A percentile compares a stretch with the other conserved stretches of the same genome.
phyloP scores from a whole-genome alignment of 148 eudicot species.

The Amaranthus palmeri region DNA sequence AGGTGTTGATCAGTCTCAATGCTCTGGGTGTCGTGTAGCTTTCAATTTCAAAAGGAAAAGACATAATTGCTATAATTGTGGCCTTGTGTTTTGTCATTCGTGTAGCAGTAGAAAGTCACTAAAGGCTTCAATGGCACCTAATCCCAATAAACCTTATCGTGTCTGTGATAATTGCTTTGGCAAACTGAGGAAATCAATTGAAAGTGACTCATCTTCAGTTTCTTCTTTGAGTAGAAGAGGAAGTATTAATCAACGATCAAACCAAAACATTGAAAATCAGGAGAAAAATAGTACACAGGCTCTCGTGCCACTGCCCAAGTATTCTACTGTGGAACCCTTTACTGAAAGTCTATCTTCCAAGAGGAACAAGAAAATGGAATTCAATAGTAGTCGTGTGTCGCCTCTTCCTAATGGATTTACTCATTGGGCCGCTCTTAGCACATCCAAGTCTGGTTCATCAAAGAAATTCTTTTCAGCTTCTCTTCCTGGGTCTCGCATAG shows the following conservation, averaged over 20 bases:
- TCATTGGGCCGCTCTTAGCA: conserved; percentile 34
- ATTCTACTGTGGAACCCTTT: conserved; percentile 42
- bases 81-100: conserved; percentile 60
- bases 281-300: conserved; percentile 27
- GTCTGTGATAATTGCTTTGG: conserved; percentile 66
- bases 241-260: conserved; percentile 29
- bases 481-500: conserved; percentile 47
- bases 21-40: conserved; percentile 59
- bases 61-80: conserved; percentile 76
- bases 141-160: conserved; percentile 56
- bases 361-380: conserved; percentile 41
- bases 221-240: conserved; percentile 42
- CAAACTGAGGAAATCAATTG: conserved; percentile 45
- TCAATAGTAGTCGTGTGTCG: conserved; percentile 38
- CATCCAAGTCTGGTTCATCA: conserved; percentile 34
- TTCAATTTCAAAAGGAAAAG: conserved; percentile 66
- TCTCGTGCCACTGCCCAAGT: conserved; percentile 30
- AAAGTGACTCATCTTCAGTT: conserved; percentile 25
- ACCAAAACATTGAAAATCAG: conserved; percentile 31
- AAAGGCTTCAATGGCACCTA: conserved; percentile 70
- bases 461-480: conserved; percentile 45
- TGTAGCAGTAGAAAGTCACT: conserved; percentile 60
- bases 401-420: conserved; percentile 35
- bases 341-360: conserved; percentile 34
- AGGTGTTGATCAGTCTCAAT: conserved; percentile 48